Evolutionary conservation across 2,329 filamentous ascomycete species (phyloP), one percentile per base, ranked within the genome.

Genomic region (Pseudogymnoascus sp.): DNA sequence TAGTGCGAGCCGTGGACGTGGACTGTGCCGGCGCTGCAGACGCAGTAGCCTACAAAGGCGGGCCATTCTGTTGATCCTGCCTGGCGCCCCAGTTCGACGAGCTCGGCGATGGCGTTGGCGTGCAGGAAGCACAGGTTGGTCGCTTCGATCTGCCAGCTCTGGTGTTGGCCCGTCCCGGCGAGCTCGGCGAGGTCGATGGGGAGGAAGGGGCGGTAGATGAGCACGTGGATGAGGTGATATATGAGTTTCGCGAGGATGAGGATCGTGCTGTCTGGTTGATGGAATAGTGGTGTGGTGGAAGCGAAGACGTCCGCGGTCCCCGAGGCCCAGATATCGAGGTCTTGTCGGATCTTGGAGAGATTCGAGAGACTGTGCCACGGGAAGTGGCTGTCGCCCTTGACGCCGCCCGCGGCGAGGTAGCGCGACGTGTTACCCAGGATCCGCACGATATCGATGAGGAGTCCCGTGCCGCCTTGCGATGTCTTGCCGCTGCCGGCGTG

Each of bases 71-170:
- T 85, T 2, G 88, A 83, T 1, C 85, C 83, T 1, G 87, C 86
- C 67, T 88, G 88, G 67, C 87, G 88, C 1, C 90, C 90, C 14
- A 93, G 83, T 71, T 93, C 89, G 4, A 92, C 87, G 2, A 96
- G 77, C 71, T 96, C 91, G 1, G 90, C 86, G 61, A 96, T 93
- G 4, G 91, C 90, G 71, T 96, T 96, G 5, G 91, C 91, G 68
- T 96, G 91, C 16, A 93, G 78, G 73, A 87, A 95, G 74, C 91
- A 96, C 72, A 93, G 82, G 70, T 95, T 93, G 0, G 91, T 96
- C 0, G 91, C 90, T 73, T 96, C 90, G 59, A 96, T 93, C 72
- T 96, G 91, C 91, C 91, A 96, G 29, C 90, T 93, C 72, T 96
- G 91, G 68, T 96, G 90, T 70, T 96, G 91, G 1, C 89, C 89